Base-by-base conservation (phyloP, 2,329 filamentous ascomycete species). In the Diaporthe vexans region DNA sequence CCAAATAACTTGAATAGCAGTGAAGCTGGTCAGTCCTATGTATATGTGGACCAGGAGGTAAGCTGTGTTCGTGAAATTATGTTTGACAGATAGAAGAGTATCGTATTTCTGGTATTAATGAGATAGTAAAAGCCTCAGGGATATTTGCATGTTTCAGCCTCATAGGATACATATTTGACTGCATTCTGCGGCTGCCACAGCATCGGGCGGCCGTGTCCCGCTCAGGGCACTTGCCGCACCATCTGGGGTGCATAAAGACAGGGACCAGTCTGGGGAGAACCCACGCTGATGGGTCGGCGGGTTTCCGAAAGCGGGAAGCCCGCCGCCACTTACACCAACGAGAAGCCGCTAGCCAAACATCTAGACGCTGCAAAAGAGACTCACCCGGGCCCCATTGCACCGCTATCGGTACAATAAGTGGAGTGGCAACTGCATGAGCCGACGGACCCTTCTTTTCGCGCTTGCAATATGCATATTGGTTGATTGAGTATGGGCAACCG, bases 181-280 rank as follows among this genome's bases (percentile, higher is more conserved):
- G 9, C n/a, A 10, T 13, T n/a, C 10, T 35, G 40, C 43, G 43
- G 61, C 61, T 21, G 19, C 11, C n/a, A 35, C 15, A 21, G 11
- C 21, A 24, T 35, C 61, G 43, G 61, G 51, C 61, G 61, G 29
- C 61, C 37, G 61, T 51, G 29, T 37, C 29, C 61, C 43, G 61
- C 61, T 67, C 26, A 24, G 61, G 29, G 43, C 26, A 52, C 24
- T 19, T 37, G 63, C 29, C 17, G 29, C 46, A 9, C n/a, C 24
- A 13, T 67, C 46, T 67, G 63, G 63, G 63, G 63, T 67, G 63
- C 63, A 67, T 67, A 21, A 67, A 52, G 21, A 26, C 63, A 67
- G 33, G 63, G 63, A 52, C 63, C 46, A 67, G 29, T 37, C 63
- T 21, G 63, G 63, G 63, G 46, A 52, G 21, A 37, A 24, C 29